Base-by-base conservation (phyloP, 139 green algal genomes). In the Microglena sp. region DNA sequence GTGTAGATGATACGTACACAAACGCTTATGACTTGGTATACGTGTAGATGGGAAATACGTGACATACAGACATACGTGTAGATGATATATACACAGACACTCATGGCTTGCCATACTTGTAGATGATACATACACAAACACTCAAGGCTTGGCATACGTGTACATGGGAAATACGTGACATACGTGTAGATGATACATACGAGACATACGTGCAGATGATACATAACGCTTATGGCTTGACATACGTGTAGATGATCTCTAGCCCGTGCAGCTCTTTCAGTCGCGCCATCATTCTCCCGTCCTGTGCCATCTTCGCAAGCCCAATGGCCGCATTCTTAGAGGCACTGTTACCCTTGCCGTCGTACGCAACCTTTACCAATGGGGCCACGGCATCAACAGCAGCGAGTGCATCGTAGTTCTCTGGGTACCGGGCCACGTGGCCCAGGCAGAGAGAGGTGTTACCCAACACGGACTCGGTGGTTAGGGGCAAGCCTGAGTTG, bases 281-380 rank as follows among this genome's bases (percentile, higher is more conserved):
- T 30, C 69, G 62, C 29, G 73, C 59, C 55, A 86, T 57, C 62
- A 81, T 75, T 7, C 21, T 26, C 6, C 46, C 29, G 33, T 86
- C 64, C 30, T 81, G 62, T 6, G 79, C 74, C 63, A 88, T 53
- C 1, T 73, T 58, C 27, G 84, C 84, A 33, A 86, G 53, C 32
- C 75, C 75, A 44, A 90, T 88, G 28, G 74, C 75, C 4, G 84
- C 84, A 68, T 90, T 90, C 53, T 76, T 81, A 40, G 43, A 69
- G 5, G 57, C 69, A 27, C 50, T 53, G 64, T 66, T 76, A 44
- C 72, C 79, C 31, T 66, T 64, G 2, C 69, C 61, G 27, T 73
- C 64, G 34, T 83, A 71, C 3, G 79, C 84, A 27, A 82, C 68
- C 6, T 55, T 1, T 15, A 86, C 46, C 45, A 86, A 67, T 56